phyloP scores from a whole-genome alignment of 78 protist genomes.

The Guillardia theta region DNA sequence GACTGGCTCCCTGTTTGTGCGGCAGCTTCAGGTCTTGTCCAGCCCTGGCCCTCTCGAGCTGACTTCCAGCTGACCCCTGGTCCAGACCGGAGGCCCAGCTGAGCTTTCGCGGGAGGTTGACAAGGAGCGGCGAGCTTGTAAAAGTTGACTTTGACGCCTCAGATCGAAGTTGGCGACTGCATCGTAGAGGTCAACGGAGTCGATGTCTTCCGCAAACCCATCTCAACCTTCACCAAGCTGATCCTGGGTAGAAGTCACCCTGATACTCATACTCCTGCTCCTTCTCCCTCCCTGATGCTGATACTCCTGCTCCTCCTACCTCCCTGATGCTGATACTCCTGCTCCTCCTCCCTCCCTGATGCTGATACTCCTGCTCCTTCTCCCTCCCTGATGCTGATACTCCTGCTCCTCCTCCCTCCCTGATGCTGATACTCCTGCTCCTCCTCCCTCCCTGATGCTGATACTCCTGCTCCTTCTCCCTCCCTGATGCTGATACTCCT shows the following conservation, averaged over 20 bases:
- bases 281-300: not conserved
- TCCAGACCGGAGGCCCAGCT: no score
- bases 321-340: not conserved
- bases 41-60: no score
- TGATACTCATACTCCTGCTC: not conserved
- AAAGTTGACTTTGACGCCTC: no score
- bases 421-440: not conserved
- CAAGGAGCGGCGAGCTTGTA: no score
- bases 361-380: not conserved
- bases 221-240: not conserved
- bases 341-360: not conserved
- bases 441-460: not conserved
- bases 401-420: not conserved
- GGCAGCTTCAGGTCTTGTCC: conserved; percentile 9
- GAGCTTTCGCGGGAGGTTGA: no score
- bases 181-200: conserved; percentile 11
- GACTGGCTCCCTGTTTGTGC: not conserved
- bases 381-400: not conserved
- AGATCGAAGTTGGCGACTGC: not conserved
- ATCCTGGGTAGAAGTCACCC: not conserved
- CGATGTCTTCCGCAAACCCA: conserved; percentile 23
- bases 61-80: not conserved
- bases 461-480: not conserved
- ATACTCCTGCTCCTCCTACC: not conserved
- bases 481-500: not conserved